Base-by-base conservation (phyloP, 345 rosid genomes). In the Limnanthes douglasii region DNA sequence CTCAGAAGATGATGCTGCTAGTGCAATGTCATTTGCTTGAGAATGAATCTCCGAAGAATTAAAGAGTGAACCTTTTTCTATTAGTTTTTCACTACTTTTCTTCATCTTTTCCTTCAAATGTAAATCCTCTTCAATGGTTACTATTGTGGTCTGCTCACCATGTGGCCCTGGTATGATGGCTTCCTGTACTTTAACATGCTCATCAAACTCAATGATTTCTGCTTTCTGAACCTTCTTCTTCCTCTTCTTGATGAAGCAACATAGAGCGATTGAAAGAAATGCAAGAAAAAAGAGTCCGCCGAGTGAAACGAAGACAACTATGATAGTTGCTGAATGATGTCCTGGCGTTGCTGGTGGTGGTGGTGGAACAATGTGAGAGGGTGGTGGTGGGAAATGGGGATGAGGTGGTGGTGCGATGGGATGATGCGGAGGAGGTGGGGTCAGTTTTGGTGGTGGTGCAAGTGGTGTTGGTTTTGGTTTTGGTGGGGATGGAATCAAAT, bases 241-340 rank as follows among this genome's bases (percentile, higher is more conserved):
- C 61, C 45, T 66, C 52, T 41, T 64, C 64, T 66, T 77, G 46
- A 61, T 57, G 18, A 59, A 48, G 64, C 67, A 57, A 50, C 65
- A 59, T 29, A 72, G 65, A 30, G 73, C 73, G 45, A 66, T 74
- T 25, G 86, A 59, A 31, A 69, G 64, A 61, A 69, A 69, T 18
- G 78, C 75, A 23, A 77, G 66, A 35, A 72, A 56, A 43, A 72
- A 67, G 8, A 72, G 56, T 14, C 82, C 60, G 18, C 86, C 82
- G 3, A 72, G 66, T 27, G 81, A 72, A 21, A 69, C 68, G 41
- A 76, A 64, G 34, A 69, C 57, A 20, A 76, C 47, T 30, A 72
- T n/a, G 45, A 69, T 60, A 34, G 69, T 55, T 10, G 68, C 57
- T 35, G 70, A 48, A 51, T 69, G 69, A 43, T 67, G 68, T 9